phyloP scores from a whole-genome alignment of 2,329 filamentous ascomycete species.

The Cladophialophora yegresii region DNA sequence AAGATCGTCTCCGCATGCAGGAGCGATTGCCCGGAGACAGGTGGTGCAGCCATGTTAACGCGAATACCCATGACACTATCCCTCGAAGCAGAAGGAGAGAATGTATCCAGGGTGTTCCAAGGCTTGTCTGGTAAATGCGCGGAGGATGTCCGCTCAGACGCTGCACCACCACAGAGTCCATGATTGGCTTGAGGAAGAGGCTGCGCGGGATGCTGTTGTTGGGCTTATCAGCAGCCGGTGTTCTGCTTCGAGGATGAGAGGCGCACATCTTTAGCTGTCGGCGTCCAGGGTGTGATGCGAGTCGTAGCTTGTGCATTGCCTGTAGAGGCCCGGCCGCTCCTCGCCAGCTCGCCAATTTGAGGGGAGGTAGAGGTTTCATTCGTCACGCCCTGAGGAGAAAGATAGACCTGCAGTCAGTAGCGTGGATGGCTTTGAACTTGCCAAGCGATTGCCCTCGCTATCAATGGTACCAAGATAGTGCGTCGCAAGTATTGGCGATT shows the following conservation, averaged over 20 bases:
- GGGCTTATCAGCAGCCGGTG: conserved; percentile 9
- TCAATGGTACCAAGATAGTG: not conserved
- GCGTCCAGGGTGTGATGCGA: not conserved
- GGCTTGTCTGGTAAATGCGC: not conserved
- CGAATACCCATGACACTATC: not conserved
- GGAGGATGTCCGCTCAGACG: conserved; percentile 2
- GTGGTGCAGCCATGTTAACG: not conserved
- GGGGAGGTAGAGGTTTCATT: not conserved
- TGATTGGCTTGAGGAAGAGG: not conserved
- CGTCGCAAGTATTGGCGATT: not conserved
- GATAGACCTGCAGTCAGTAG: conserved; percentile 11
- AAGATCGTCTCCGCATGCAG: conserved; percentile 4
- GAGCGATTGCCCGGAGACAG: not conserved
- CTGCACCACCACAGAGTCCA: not conserved
- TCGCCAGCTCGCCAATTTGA: not conserved
- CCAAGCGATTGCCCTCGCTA: not conserved
- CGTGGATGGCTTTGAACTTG: conserved; percentile 5
- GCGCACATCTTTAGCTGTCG: not conserved
- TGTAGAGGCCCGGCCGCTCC: not conserved
- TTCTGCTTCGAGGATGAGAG: not conserved
- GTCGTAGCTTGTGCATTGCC: not conserved
- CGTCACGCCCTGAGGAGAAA: not conserved
- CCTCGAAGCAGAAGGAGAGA: conserved; percentile 14
- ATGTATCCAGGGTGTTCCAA: not conserved
- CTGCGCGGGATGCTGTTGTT: not conserved